phyloP scores from a whole-genome alignment of 2,329 filamentous ascomycete genomes.

The Fusarium humuli region DNA sequence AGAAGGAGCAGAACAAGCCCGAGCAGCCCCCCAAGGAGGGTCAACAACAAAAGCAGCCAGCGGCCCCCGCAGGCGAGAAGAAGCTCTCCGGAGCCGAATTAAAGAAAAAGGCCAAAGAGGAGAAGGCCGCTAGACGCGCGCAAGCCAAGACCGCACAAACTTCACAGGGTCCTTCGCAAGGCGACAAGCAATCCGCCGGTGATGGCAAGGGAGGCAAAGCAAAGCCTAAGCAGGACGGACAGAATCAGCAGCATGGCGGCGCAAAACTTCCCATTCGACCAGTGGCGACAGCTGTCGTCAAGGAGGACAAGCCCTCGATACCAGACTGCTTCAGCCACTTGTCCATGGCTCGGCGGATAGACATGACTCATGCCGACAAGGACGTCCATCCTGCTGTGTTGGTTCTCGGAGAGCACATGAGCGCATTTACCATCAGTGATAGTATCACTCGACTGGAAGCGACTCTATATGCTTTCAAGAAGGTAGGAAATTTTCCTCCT shows the following conservation, averaged over 20 bases:
- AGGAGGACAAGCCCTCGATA: conserved; percentile 69
- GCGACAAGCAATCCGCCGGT: conserved; percentile 51
- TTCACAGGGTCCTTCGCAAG: conserved; percentile 54
- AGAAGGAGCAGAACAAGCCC: conserved; percentile 41
- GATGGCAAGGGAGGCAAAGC: conserved; percentile 61
- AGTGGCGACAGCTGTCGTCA: conserved; percentile 53
- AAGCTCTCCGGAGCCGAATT: conserved; percentile 81
- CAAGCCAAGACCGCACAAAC: conserved; percentile 71
- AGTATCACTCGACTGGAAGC: conserved; percentile 89
- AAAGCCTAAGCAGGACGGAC: conserved; percentile 61
- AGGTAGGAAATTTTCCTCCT: conserved; percentile 60
- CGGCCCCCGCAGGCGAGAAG: conserved; percentile 52
- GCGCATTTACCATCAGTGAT: conserved; percentile 87
- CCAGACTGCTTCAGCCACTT: conserved; percentile 85
- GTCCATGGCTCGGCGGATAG: conserved; percentile 71
- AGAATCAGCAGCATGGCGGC: conserved; percentile 48
- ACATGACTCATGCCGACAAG: conserved; percentile 71
- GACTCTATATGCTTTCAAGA: conserved; percentile 89
- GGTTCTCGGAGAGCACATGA: conserved; percentile 89
- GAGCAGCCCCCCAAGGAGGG: conserved; percentile 43
- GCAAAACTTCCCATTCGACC: conserved; percentile 52
- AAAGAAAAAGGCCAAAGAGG: conserved; percentile 90
- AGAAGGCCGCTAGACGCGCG: conserved; percentile 88
- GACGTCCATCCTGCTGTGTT: conserved; percentile 88
- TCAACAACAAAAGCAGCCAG: conserved; percentile 35